Conservation (phyloP, 1,284 basidiomycete species). For the Grifola frondosa region DNA sequence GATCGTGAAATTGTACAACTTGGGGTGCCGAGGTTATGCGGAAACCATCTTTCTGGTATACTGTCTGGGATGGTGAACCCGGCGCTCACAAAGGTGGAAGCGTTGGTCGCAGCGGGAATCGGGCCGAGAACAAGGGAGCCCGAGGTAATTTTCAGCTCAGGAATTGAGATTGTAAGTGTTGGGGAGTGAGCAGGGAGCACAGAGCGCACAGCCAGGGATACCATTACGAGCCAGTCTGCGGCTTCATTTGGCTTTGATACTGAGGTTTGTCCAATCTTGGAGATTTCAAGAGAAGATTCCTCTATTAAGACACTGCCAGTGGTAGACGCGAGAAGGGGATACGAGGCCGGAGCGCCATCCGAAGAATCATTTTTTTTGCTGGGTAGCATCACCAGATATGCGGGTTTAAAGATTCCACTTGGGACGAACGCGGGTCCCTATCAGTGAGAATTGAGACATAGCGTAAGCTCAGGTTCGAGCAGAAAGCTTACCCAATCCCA, state of each 20-base stretch:
- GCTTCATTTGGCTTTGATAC: slow-evolving; percentile 39
- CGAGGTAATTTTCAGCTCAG: slow-evolving; percentile 44
- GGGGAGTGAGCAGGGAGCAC: slow-evolving; percentile 35
- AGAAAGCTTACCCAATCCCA: slow-evolving; percentile 52
- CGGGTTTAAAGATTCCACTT: slow-evolving; percentile 53
- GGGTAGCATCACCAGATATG: slow-evolving; percentile 45
- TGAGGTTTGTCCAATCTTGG: slow-evolving; percentile 49
- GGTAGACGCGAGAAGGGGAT: slow-evolving; percentile 22
- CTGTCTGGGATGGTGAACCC: slow-evolving; percentile 47
- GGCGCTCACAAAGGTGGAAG: slow-evolving; percentile 41
- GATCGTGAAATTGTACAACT: slow-evolving; percentile 51
- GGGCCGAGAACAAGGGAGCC: slow-evolving; percentile 26
- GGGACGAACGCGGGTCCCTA: slow-evolving; percentile 61
- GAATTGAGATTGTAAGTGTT: slow-evolving; percentile 43
- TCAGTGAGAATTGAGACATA: slow-evolving; percentile 4
- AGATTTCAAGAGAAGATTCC: slow-evolving; percentile 54
- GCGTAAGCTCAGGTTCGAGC: no score
- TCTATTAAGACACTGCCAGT: slow-evolving; percentile 45
- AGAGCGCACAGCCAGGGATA: slow-evolving; percentile 52
- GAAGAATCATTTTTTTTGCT: slow-evolving; percentile 16
- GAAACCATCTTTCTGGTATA: slow-evolving; percentile 52
- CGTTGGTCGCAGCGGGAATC: slow-evolving; percentile 33
- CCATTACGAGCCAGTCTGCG: slow-evolving; percentile 56
- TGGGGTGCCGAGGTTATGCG: slow-evolving; percentile 55
- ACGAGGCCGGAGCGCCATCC: slow-evolving; percentile 14